Evolutionary conservation across 441 rosid species (phyloP), one percentile per base, ranked within the genome.

Genomic region (Brassica balearica): DNA sequence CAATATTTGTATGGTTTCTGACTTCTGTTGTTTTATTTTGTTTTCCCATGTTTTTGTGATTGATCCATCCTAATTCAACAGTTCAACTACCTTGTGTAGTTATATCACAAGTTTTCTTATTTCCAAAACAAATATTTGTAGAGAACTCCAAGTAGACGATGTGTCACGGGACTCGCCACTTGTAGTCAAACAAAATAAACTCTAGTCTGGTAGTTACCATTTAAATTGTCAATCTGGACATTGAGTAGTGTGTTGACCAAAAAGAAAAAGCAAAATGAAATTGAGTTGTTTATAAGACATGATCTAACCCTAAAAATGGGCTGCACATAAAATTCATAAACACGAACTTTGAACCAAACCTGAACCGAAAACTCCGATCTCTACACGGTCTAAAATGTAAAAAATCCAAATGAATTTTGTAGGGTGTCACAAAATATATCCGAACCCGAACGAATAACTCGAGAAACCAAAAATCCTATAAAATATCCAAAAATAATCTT

Each of bases 41-140:
- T 32, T 78, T 65, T 77, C 0, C 43, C 32, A 66, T 67, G 20
- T 20, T 72, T 4, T 66, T 14, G 63, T 60, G 43, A 73, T 72
- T 4, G 55, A 65, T 43, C 38, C 20, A 65, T 69, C 34, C 34
- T 29, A 29, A 29, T 29, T 29, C 34, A 29, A 29, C 34, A 29
- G 34, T 29, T 29, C 34, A 29, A 29, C 14, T 46, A 46, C 41
- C 41, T 36, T 36, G 41, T 36, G 41, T 36, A 43, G n/a, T 15
- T 14, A 46, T 46, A 53, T 53, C 59, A 6, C 17, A 14, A 15
- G 15, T 53, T 53, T 55, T 55, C 3, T 55, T 15, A 14, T n/a
- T 15, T 51, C 58, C 58, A 51, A 5, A 51, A n/a, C 58, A 51
- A 51, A 51, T 51, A 2, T 51, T 14, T n/a, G 6, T 51, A 51